Evolutionary conservation across 1,284 basidiomycete genomes (phyloP), one percentile per base, ranked within the genome.

Genomic region (Ceratobasidium sp.): DNA sequence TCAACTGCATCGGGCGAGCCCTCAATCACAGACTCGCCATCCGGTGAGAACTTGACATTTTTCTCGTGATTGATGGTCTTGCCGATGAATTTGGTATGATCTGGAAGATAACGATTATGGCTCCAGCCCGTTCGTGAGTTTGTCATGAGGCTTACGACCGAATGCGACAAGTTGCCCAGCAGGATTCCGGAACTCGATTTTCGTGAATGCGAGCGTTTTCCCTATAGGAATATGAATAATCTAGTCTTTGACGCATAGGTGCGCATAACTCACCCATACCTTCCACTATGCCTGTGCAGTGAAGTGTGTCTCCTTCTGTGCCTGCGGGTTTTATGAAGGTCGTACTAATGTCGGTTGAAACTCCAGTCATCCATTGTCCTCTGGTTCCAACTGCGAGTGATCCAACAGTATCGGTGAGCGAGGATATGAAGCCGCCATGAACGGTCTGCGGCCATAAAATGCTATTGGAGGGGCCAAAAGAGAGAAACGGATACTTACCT

Each of bases 11-110:
- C 56, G 3, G 41, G 41, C 5, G 61, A 46, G 24, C 92, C 92
- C 77, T 93, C 88, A 43, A 92, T 77, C 1, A 95, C 85, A 1
- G 79, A 84, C 80, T 92, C 90, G 24, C 94, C 94, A 76, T 92
- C 89, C 68, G 88, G 87, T 2, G 92, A 92, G 77, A 96, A 92
- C 79, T 88, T 91, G 62, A 96, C 89, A 78, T 95, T 94, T 76
- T 92, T 86, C 76, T 85, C 82, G 79, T 92, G 88, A 3, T 84
- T 84, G 16, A 87, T 85, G 6, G 92, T 92, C 80, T 88, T 92
- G 16, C 92, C 93, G 75, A 96, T 86, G 78, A 93, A 96, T 81
- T 97, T 96, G 7, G 94, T 96, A 80, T 96, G 94, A 77, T 89
- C 92, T 93, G 76, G 1, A 7, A 16, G n/a, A 34, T 51, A 76